A percentile compares a stretch with the other conserved stretches of the same genome.
Conservation (phyloP, 228 moss, liverwort and hornwort genomes). For the Sphagnum fallax region DNA sequence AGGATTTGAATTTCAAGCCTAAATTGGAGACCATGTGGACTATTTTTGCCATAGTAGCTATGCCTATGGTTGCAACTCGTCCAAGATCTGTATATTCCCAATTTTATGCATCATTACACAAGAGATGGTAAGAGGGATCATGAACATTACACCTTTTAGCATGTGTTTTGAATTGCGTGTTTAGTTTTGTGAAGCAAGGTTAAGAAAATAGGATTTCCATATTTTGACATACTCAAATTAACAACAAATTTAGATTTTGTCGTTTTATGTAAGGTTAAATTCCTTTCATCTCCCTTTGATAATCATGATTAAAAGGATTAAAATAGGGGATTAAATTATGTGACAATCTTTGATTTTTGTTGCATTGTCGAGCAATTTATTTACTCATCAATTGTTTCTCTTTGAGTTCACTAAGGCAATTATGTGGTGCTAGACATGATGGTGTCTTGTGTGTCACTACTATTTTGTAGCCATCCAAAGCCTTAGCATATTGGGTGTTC, state of each 20-base stretch:
- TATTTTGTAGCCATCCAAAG: slow-evolving; percentile 62
- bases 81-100: slow-evolving; percentile 29
- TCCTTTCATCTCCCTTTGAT: neutral
- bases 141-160: too few relatives aligned
- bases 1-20: slow-evolving; percentile 26
- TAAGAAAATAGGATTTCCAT: slow-evolving; percentile 43
- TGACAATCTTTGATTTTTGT: neutral
- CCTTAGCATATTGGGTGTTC: slow-evolving; percentile 11
- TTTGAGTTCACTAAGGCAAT: neutral
- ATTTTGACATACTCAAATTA: slow-evolving; percentile 63
- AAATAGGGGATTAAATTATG: neutral
- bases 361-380: too few relatives aligned
- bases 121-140: too few relatives aligned
- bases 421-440: slow-evolving; percentile 44
- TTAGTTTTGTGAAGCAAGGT: neutral
- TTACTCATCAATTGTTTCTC: too few relatives aligned
- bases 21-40: slow-evolving; percentile 83
- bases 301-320: neutral
- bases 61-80: slow-evolving; percentile 72
- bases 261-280: slow-evolving; percentile 40
- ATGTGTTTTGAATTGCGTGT: too few relatives aligned
- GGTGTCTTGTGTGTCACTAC: slow-evolving; percentile 72
- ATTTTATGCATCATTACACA: neutral
- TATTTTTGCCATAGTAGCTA: slow-evolving; percentile 69
- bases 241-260: slow-evolving; percentile 63